Conservation (phyloP, 495 filamentous ascomycete species). For the Podospora bellae-mahoneyi region DNA sequence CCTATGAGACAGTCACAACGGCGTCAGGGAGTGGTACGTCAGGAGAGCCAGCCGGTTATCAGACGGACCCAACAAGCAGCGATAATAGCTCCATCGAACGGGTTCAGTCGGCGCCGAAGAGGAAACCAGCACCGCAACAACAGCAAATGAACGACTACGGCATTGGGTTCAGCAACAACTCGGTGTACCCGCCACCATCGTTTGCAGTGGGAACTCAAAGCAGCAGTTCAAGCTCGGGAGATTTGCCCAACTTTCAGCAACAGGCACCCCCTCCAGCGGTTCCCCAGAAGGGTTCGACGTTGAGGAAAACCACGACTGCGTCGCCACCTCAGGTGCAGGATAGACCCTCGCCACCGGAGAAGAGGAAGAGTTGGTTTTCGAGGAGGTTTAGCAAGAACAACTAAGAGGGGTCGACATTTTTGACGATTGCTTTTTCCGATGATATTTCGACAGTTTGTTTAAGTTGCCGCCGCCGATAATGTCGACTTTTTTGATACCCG, state of each 20-base stretch:
- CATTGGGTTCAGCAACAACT: slow-evolving; percentile 42
- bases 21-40: slow-evolving; percentile 67
- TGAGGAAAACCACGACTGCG: slow-evolving; percentile 33
- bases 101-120: slow-evolving; percentile 55
- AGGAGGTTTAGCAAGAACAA: slow-evolving; percentile 70
- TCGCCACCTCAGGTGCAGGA: slow-evolving; percentile 26
- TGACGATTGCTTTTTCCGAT: background rate
- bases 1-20: slow-evolving; percentile 77
- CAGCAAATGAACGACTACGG: slow-evolving; percentile 45
- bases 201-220: slow-evolving; percentile 33
- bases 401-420: slow-evolving; percentile 18
- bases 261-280: slow-evolving; percentile 37
- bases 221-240: slow-evolving; percentile 10
- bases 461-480: background rate
- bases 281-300: slow-evolving; percentile 31
- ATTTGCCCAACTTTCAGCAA: slow-evolving; percentile 15
- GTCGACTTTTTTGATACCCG: background rate
- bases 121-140: slow-evolving; percentile 21
- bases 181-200: slow-evolving; percentile 35
- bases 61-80: slow-evolving; percentile 79
- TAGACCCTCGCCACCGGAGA: slow-evolving; percentile 52
- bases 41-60: slow-evolving; percentile 70
- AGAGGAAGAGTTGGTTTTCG: slow-evolving; percentile 86
- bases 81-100: slow-evolving; percentile 87
- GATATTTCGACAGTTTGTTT: background rate